Conservation (phyloP, 2,329 filamentous ascomycete genomes). For the Neocucurbitaria cava region DNA sequence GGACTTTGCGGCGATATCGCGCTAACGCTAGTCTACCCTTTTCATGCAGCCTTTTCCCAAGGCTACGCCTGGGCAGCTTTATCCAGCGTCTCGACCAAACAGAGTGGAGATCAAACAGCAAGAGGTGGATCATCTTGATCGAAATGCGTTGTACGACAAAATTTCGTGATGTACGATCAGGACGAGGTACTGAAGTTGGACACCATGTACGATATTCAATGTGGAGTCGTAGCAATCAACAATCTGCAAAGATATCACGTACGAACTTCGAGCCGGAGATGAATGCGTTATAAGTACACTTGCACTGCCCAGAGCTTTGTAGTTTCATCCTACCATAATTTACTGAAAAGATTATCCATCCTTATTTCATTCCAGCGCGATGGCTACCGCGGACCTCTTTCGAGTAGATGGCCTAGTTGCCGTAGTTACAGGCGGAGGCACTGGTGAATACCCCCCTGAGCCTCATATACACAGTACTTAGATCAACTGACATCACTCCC, state of each 20-base stretch:
- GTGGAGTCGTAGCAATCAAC: too few species aligned
- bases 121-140: neutral
- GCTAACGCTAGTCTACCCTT: neutral
- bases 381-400: slow-evolving; percentile 14
- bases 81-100: neutral
- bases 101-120: neutral
- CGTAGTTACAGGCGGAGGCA: slow-evolving; percentile 25
- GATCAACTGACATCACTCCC: neutral
- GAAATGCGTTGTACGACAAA: neutral
- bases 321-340: neutral
- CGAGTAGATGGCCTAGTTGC: slow-evolving; percentile 23
- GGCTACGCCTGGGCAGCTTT: too few species aligned
- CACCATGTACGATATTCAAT: too few species aligned
- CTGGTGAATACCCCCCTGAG: slow-evolving; percentile 10
- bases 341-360: neutral
- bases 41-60: neutral
- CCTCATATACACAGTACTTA: neutral
- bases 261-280: neutral
- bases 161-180: neutral
- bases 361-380: neutral
- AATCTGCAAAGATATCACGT: neutral
- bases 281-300: neutral
- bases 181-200: neutral
- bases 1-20: slow-evolving; percentile 39
- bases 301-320: neutral